Evolutionary conservation across 345 rosid genomes (phyloP).

Genomic region (Ceriops decandra): DNA sequence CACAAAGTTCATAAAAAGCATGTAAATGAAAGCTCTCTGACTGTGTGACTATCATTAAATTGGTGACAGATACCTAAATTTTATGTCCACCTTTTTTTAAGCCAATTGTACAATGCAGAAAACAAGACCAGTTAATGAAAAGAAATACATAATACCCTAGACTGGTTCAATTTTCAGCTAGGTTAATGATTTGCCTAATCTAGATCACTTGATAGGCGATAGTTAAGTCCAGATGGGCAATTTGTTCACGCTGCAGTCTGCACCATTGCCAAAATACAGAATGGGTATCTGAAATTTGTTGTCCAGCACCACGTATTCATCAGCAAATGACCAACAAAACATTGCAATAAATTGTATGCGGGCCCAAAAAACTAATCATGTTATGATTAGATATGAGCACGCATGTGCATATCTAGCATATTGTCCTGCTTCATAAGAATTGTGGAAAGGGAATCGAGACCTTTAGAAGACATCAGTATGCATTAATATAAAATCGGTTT

Average conservation of each 20-base stretch:
- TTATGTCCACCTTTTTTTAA: too few species aligned
- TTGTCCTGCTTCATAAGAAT: too few species aligned
- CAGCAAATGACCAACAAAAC: not conserved
- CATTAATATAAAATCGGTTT: not conserved
- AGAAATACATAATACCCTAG: not conserved
- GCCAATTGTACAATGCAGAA: too few species aligned
- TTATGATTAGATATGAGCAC: too few species aligned
- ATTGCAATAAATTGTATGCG: not conserved
- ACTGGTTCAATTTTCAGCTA: not conserved
- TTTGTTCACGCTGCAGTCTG: not conserved
- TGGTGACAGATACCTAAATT: too few species aligned
- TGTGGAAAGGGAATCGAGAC: not conserved
- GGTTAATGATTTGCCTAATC: not conserved
- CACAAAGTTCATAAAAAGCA: too few species aligned
- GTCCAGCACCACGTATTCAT: not conserved
- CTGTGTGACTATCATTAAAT: too few species aligned
- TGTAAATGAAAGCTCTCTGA: too few species aligned
- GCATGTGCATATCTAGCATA: too few species aligned
- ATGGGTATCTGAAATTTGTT: not conserved
- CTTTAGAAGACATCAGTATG: not conserved
- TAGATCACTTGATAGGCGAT: not conserved
- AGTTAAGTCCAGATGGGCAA: not conserved
- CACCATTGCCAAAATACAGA: not conserved
- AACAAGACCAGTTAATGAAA: too few species aligned
- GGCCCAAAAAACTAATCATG: too few species aligned